Evolutionary conservation across 768 basidiomycete genomes (phyloP).

Genomic region (Serendipita sp.): DNA sequence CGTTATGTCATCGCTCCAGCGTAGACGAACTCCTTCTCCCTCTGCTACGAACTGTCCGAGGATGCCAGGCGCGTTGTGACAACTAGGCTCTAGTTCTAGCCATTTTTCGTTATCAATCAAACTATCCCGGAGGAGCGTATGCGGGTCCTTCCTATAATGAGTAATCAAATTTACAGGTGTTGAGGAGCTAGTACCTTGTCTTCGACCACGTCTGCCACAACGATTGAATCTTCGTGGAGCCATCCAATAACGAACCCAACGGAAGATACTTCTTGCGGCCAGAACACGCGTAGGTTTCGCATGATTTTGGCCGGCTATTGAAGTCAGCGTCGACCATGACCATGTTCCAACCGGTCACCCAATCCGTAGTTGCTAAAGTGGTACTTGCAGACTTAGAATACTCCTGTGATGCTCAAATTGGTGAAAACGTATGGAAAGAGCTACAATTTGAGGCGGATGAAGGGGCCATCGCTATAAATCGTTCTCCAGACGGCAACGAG

Average conservation of each 20-base stretch:
- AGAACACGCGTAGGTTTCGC: background rate
- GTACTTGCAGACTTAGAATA: no score
- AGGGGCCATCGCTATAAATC: background rate
- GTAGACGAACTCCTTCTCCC: background rate
- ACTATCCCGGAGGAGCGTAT: background rate
- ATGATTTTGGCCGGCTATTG: background rate
- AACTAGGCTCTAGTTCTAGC: background rate
- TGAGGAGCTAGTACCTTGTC: background rate
- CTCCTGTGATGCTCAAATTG: no score
- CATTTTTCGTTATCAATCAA: background rate
- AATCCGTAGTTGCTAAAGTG: no score
- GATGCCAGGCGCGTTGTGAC: background rate
- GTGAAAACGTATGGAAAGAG: background rate
- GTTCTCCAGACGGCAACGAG: background rate
- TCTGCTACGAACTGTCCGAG: background rate
- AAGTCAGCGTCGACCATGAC: background rate
- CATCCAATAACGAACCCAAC: background rate
- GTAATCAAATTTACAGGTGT: background rate
- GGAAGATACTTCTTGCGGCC: background rate
- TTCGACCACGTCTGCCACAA: slow-evolving; percentile 1
- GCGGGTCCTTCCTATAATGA: background rate
- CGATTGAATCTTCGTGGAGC: background rate
- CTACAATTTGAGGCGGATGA: background rate
- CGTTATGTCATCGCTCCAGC: background rate
- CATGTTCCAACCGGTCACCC: no score